Evolutionary conservation across 768 basidiomycete species (phyloP), one percentile per base, ranked within the genome.

Genomic region (Austroboletus festivus): DNA sequence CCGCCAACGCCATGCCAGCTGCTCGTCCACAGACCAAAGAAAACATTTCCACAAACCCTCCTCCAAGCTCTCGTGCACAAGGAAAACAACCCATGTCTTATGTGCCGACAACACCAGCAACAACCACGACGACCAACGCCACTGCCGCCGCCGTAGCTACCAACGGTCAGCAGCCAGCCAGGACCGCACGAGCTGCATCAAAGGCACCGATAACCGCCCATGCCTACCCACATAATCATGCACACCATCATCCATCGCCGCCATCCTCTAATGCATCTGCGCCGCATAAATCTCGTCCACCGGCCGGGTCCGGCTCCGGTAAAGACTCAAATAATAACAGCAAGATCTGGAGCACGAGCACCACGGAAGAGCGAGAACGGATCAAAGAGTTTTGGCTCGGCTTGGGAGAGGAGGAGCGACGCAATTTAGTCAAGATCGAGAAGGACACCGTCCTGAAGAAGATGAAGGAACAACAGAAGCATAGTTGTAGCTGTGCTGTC

Each of bases 391-490:
- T 98, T 69, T 99, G 95, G 96, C 81, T 97, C 24, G 86, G 81
- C 22, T 78, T 99, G n/a, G 82, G 82, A 23, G 93, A 97, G 73
- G 82, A 86, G 49, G 93, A 98, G 68, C 81, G 96, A 24, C 73
- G 90, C 53, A 87, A 83, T 70, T 80, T 99, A 51, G 93, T 99
- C 73, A 89, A 90, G 77, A 83, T 97, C 62, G 96, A 99, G 78
- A 98, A 98, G 73, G 94, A 97, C 67, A 92, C 93, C 21, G 95
- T 98, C 24, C 73, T 98, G 50, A 82, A 82, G 71, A 98, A 98
- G 82, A 99, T 99, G 93, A 98, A 98, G 76, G 96, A 99, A 71
- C 91, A 97, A 75, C 93, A 97, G 80, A 88, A 90, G 64, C 93
- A 97, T 66, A 86, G 85, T 52, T 99, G 96, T 66, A 85, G 85